These are phyloP conservation scores for Phallus indusiatus DNA, from an alignment of 768 basidiomycete genomes.

Conservation along the genomic window DNA sequence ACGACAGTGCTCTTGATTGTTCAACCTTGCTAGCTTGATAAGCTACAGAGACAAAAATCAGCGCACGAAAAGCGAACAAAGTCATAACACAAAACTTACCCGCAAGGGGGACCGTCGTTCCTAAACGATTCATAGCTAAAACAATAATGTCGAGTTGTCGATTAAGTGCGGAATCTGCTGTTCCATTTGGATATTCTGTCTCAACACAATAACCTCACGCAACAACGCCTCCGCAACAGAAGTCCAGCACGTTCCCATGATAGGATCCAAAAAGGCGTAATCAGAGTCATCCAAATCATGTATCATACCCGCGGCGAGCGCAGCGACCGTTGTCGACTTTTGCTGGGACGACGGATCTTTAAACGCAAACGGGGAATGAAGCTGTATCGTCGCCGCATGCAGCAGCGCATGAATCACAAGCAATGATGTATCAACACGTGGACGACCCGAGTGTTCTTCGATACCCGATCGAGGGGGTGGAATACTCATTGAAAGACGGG, in stretches of 20 bases:
- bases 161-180: conserved; percentile 16
- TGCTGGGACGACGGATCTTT: conserved; percentile 19
- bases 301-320: conserved; percentile 34
- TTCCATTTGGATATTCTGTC: conserved; percentile 13
- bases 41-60: neutral
- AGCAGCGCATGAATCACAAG: conserved; percentile 41
- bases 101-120: conserved; percentile 28
- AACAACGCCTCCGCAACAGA: conserved; percentile 30
- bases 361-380: conserved; percentile 34
- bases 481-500: conserved; percentile 32
- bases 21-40: conserved; percentile 10
- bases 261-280: conserved; percentile 45
- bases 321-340: conserved; percentile 35
- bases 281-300: conserved; percentile 39
- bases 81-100: conserved; percentile 11
- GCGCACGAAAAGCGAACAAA: neutral
- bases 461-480: conserved; percentile 24
- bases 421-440: conserved; percentile 12
- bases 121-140: conserved; percentile 26
- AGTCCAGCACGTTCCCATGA: conserved; percentile 37
- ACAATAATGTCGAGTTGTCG: conserved; percentile 26
- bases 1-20: conserved; percentile 13
- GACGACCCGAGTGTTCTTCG: neutral
- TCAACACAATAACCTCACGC: conserved; percentile 19
- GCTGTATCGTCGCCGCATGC: conserved; percentile 41